Conservation (phyloP, 768 basidiomycete species). For the Leucocoprinus sp. region DNA sequence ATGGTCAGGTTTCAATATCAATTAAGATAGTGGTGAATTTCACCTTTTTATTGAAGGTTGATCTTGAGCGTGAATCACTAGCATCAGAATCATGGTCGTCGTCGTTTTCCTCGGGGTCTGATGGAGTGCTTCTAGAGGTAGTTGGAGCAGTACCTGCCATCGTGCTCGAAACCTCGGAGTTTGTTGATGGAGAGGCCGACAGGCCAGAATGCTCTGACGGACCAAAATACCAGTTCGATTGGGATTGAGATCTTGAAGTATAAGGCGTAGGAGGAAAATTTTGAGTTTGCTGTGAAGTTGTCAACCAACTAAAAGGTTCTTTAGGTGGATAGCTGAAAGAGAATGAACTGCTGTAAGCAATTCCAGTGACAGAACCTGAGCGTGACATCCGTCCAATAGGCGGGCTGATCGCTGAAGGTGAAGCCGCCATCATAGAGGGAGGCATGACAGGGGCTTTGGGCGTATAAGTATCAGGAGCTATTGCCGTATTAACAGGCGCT, state of each 20-base stretch:
- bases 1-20: background rate
- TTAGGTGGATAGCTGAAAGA: slow-evolving; percentile 29
- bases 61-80: slow-evolving; percentile 7
- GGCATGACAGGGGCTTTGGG: slow-evolving; percentile 5
- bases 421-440: slow-evolving; percentile 15
- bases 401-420: slow-evolving; percentile 24
- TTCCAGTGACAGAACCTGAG: slow-evolving; percentile 46
- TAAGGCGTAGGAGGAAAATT: slow-evolving; percentile 9
- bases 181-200: slow-evolving; percentile 20
- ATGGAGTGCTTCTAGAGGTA: slow-evolving; percentile 33
- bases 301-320: slow-evolving; percentile 21
- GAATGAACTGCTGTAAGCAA: slow-evolving; percentile 25
- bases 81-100: slow-evolving; percentile 33
- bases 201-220: slow-evolving; percentile 15
- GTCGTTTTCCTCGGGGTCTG: slow-evolving; percentile 45
- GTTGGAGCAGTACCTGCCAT: slow-evolving; percentile 19
- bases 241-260: slow-evolving; percentile 7
- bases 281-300: slow-evolving; percentile 8
- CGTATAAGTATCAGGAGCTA: slow-evolving; percentile 1
- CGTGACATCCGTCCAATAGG: slow-evolving; percentile 48
- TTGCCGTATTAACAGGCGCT: background rate
- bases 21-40: background rate
- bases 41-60: slow-evolving; percentile 8
- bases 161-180: slow-evolving; percentile 19
- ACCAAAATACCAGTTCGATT: slow-evolving; percentile 16